A percentile compares a stretch with the other conserved stretches of the same genome.
Conservation (phyloP, 2,329 filamentous ascomycete species). For the Pseudocercospora macadamiae region DNA sequence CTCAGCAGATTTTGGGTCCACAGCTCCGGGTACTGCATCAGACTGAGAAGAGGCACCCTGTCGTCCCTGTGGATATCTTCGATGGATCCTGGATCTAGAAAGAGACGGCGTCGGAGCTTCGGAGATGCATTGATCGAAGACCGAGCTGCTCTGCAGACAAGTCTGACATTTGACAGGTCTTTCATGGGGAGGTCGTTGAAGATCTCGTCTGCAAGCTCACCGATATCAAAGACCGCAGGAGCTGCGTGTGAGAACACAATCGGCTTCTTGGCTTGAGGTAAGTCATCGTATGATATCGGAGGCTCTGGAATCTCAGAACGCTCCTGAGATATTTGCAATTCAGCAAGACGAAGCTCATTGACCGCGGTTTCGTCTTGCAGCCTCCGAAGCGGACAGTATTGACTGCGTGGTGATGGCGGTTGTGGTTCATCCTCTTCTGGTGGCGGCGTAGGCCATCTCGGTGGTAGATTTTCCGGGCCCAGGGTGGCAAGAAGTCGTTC, state of each 20-base stretch:
- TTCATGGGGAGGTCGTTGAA: background rate
- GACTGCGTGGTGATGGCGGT: too few species aligned
- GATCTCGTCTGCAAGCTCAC: background rate
- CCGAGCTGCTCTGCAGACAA: background rate
- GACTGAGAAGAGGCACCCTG: background rate
- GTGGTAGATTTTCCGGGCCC: too few species aligned
- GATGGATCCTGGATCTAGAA: background rate
- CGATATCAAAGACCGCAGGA: background rate
- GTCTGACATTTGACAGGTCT: background rate
- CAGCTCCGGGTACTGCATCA: too few species aligned
- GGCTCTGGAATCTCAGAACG: too few species aligned
- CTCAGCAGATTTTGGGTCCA: background rate
- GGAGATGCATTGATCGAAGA: background rate
- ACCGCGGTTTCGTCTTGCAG: too few species aligned
- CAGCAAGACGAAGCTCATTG: too few species aligned
- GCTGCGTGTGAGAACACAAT: too few species aligned
- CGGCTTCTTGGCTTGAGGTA: background rate
- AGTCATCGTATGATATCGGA: too few species aligned
- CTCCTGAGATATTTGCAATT: too few species aligned
- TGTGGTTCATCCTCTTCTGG: background rate
- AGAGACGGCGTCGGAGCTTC: background rate
- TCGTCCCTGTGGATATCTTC: background rate
- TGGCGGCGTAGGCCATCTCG: too few species aligned
- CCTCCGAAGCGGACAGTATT: too few species aligned
- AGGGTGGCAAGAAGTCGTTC: background rate